Conservation (phyloP, 2,329 filamentous ascomycete species). For the Allantophomopsis cytisporea region DNA sequence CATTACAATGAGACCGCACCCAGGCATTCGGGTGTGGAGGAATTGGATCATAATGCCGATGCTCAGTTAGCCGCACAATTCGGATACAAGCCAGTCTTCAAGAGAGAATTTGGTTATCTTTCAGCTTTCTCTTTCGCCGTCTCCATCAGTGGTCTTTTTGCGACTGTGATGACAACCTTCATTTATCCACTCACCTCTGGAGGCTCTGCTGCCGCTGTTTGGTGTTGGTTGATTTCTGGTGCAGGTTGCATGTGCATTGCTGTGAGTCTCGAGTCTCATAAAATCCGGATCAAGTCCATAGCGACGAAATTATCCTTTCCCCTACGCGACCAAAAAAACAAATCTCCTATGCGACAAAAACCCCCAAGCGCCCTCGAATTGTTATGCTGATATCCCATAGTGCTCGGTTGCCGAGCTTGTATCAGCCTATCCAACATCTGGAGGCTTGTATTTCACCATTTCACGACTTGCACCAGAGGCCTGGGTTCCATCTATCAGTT, state of each 20-base stretch:
- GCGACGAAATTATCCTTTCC: too few relatives aligned
- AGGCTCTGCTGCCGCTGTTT: conserved; percentile 37
- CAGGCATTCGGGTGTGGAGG: conserved; percentile 3
- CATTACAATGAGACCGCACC: too few relatives aligned
- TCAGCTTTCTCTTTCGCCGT: conserved; percentile 48
- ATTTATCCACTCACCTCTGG: conserved; percentile 36
- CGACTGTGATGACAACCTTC: conserved; percentile 41
- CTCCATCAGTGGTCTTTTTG: conserved; percentile 39
- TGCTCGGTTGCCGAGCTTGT: conserved; percentile 40
- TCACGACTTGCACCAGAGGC: conserved; percentile 33
- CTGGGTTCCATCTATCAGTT: conserved; percentile 34
- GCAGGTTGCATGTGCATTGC: conserved; percentile 41
- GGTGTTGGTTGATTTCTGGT: conserved; percentile 44
- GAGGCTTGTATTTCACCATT: conserved; percentile 38
- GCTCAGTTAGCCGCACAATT: conserved; percentile 17
- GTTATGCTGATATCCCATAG: conserved; percentile 5
- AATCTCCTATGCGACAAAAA: not conserved
- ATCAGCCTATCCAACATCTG: conserved; percentile 42
- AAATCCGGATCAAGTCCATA: not conserved
- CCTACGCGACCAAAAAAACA: too few relatives aligned
- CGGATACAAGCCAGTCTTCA: conserved; percentile 32
- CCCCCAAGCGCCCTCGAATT: not conserved
- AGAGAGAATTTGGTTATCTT: conserved; percentile 42
- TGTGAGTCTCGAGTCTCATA: conserved; percentile 8
- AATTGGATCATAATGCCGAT: conserved; percentile 13